Base-by-base conservation (phyloP, 1,284 basidiomycete genomes). In the Mycosarcoma mackinlayi region DNA sequence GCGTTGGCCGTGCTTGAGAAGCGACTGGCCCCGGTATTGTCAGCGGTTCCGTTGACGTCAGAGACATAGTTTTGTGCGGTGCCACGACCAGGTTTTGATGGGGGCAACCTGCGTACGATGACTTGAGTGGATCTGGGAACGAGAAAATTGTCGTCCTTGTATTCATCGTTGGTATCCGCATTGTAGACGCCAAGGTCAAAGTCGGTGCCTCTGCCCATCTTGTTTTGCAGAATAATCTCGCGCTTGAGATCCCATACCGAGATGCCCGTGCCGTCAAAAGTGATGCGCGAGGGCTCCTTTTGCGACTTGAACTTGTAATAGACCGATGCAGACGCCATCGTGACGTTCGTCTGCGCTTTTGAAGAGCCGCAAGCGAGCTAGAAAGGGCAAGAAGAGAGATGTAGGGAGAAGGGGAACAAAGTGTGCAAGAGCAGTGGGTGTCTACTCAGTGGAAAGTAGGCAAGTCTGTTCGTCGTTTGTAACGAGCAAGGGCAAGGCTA, bases 241-340 rank as follows among this genome's bases (percentile, higher is more conserved):
- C 91, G 92, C 86, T 99, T 99, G 83, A 99, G 87, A 84, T 99
- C 96, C 87, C 97, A 98, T 71, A 98, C 93, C 78, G 93, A 94
- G 83, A 99, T 97, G 72, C 93, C 93, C 69, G 95, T 97, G 78
- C 95, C 95, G 83, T 98, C 95, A 86, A 99, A 98, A 59, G 92
- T 91, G 84, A 98, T 90, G 82, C 93, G 88, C 66, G 93, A 94
- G 85, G 97, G 94, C 85, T 93, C 91, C 86, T 88, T 92, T 83
- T 93, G 91, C 70, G 94, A 94, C 84, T 90, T 92, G 90, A 97
- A 98, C 85, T 92, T 92, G 89, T 98, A 98, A 86, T 96, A 98
- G 80, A 98, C 93, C 83, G 77, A 74, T 38, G 80, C 76, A n/a
- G 78, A 78, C 24, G 80, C 76, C 80, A 81, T 81, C 39, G 19